These are phyloP conservation scores for Dictyophora rubrovolvata DNA, from an alignment of 768 basidiomycete genomes.

Conservation along the genomic window DNA sequence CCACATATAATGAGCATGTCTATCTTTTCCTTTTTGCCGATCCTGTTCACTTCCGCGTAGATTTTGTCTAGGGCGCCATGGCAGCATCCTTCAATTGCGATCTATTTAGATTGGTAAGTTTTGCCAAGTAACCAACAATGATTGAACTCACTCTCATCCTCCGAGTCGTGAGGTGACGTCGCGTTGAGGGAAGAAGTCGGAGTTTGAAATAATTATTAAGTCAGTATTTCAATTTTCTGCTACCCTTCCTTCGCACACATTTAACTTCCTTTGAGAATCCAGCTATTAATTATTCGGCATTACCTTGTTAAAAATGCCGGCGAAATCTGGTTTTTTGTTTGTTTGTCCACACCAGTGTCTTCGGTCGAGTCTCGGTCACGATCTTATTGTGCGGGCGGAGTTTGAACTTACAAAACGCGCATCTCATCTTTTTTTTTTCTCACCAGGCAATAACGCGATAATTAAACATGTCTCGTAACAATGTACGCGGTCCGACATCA, in stretches of 20 bases:
- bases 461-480: conserved; percentile 28
- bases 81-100: conserved; percentile 91
- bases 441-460: neutral
- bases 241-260: no score
- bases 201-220: neutral
- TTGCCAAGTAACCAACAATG: neutral
- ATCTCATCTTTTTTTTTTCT: neutral
- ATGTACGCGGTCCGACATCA: conserved; percentile 73
- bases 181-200: neutral
- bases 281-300: no score
- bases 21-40: conserved; percentile 58
- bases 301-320: no score
- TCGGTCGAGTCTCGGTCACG: no score
- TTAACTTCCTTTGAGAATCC: no score
- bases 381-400: no score
- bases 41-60: conserved; percentile 55
- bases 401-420: neutral
- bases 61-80: conserved; percentile 90
- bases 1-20: conserved; percentile 89
- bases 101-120: conserved; percentile 27
- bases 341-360: no score
- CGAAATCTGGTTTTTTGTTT: no score
- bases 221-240: no score
- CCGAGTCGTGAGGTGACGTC: neutral
- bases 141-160: neutral